Base-by-base conservation (phyloP, 163 green algal species). In the Chloromonas sp. region DNA sequence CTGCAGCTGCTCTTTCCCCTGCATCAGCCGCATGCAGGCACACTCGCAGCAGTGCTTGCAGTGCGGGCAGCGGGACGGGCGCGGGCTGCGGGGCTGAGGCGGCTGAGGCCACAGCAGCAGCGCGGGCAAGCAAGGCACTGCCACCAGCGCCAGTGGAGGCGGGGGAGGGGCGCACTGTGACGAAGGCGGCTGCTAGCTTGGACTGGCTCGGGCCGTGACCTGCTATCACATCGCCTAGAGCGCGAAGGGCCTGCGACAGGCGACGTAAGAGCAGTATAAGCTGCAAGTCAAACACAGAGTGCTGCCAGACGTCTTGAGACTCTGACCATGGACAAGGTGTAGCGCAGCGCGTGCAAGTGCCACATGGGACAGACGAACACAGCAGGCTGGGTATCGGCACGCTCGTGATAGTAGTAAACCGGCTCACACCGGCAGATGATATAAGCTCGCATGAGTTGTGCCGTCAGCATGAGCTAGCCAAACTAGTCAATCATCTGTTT, bases 1-100 rank as follows among this genome's bases (percentile, higher is more conserved):
- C 83, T 0, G 95, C 95, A 0, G 92, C 95, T 2, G 88, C 62
- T 0, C 90, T 84, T 85, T 97, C 94, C 0, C 78, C 14, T 3
- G 84, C 84, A 36, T 89, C 84, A 0, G 14, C 8, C 1, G 79
- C 85, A 1, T 89, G 78, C 85, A 97, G 87, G 58, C 70, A 70
- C 61, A 78, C 66, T 11, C 66, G 66, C 66, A 74, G 66, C 66
- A 74, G 5, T 74, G 66, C 66, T 11, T 74, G 66, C 66, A 94
- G 81, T 1, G 85, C 86, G 0, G 85, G 88, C 82, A 91, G 84
- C 59, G 86, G 60, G 80, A 61, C 85, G 81, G 66, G 5, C 66
- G 66, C 66, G 66, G 5, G 66, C 66, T 74, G 66, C 66, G 5
- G 5, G 66, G 66, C 5, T 5, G 66, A 74, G 5, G 66, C 66